Evolutionary conservation across 768 basidiomycete species (phyloP), one percentile per base, ranked within the genome.

Genomic region (Russula lepida): DNA sequence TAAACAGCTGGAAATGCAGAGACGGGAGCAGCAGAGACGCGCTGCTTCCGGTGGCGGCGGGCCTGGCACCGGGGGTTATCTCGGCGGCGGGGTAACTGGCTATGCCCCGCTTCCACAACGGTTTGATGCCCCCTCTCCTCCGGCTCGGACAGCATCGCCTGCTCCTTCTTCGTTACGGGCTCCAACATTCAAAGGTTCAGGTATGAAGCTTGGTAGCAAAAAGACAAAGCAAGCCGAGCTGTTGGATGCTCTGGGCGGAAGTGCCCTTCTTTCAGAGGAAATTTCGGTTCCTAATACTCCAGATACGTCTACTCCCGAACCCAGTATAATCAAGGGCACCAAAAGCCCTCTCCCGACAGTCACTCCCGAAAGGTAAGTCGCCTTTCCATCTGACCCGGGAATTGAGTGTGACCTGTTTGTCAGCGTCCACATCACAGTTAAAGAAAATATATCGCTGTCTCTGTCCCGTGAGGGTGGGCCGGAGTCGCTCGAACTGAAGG

Each of bases 1-100:
- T 0, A 97, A 97, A 72, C 94, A 98, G 69, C 84, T 99, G 63
- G 97, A 99, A 74, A 90, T 97, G 85, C 97, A 98, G 70, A 85
- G 95, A 44, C 81, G 95, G 35, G 95, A 99, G 71, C 92, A 95
- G 71, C 92, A 95, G 66, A 80, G 84, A 62, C 86, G 92, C 23
- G 76, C 86, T 4, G 84, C 81, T 8, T 71, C 76, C 4, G 74
- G 78, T 30, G 79, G 78, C 9, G 78, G 76, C 6, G 54, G 48
- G 23, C 39, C 52, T 21, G 77, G 79, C 15, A 75, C 81, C 17
- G 77, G 78, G 62, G 80, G 79, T 66, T 86, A 85, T 70, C 78
- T 86, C 15, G 84, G 86, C 5, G 83, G 88, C 37, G 83, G 86
- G 23, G 71, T 78, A 35, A 78, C 85, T 13, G 87, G 86, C 9